Evolutionary conservation across 2,329 filamentous ascomycete species (phyloP).

Genomic region (Davidsoniella virescens): DNA sequence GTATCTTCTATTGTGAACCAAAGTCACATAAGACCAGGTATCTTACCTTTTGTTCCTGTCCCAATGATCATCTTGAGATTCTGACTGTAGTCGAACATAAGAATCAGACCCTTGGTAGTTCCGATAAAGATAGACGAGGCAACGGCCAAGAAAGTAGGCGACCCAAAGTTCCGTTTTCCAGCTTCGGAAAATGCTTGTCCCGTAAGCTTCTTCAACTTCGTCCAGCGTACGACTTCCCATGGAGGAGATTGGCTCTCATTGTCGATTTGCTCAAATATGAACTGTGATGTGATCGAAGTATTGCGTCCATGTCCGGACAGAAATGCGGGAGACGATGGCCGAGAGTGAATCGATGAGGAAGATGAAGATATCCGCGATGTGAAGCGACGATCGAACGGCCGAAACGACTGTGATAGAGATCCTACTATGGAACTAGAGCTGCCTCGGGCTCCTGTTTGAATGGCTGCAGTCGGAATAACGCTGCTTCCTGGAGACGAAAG

Average conservation of each 20-base stretch:
- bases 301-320: slow-evolving; percentile 63
- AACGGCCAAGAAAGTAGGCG: slow-evolving; percentile 75
- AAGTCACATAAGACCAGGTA: background rate
- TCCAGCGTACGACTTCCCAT: slow-evolving; percentile 97
- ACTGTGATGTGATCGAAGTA: slow-evolving; percentile 59
- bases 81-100: slow-evolving; percentile 96
- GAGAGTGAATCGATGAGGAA: slow-evolving; percentile 37
- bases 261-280: slow-evolving; percentile 45
- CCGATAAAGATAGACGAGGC: slow-evolving; percentile 80
- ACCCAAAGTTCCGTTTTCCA: slow-evolving; percentile 81
- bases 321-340: slow-evolving; percentile 64
- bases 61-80: slow-evolving; percentile 88
- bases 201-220: slow-evolving; percentile 75
- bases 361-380: slow-evolving; percentile 66
- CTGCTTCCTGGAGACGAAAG: slow-evolving; percentile 58
- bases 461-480: slow-evolving; percentile 51
- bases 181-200: slow-evolving; percentile 82
- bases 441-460: slow-evolving; percentile 38
- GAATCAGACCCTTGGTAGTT: slow-evolving; percentile 82
- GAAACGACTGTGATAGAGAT: slow-evolving; percentile 42
- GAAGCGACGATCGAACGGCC: slow-evolving; percentile 89
- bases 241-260: slow-evolving; percentile 60
- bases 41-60: slow-evolving; percentile 69
- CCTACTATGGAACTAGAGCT: slow-evolving; percentile 15
- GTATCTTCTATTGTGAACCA: background rate